A percentile compares a stretch with the other conserved stretches of the same genome.
phyloP scores from a whole-genome alignment of 2,329 filamentous ascomycete genomes.

The Talaromyces atroroseus region DNA sequence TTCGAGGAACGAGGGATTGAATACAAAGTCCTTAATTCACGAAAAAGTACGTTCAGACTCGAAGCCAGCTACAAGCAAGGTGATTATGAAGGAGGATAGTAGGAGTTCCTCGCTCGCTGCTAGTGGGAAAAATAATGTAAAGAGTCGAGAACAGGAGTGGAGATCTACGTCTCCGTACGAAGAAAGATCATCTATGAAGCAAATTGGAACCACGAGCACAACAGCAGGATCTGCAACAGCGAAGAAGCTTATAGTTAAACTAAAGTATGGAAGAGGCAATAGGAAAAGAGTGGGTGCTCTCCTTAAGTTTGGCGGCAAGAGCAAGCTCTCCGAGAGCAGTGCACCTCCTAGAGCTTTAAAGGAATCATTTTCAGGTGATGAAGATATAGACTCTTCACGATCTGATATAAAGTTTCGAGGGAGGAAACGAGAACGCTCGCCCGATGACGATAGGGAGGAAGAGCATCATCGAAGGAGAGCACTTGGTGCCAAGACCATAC shows the following conservation, averaged over 20 bases:
- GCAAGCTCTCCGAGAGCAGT: conserved; percentile 22
- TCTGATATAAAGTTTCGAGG: conserved; percentile 1
- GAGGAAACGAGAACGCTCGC: conserved; percentile 6
- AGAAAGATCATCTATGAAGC: conserved; percentile 15
- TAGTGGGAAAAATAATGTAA: conserved; percentile 11
- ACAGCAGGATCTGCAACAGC: neutral
- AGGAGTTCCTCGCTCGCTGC: conserved; percentile 13
- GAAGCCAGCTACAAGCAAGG: conserved; percentile 16
- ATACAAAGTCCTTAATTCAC: conserved; percentile 16
- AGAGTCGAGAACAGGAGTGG: conserved; percentile 5
- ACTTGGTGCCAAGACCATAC: conserved; percentile 7
- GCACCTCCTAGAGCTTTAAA: neutral
- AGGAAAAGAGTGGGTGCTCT: conserved; percentile 44
- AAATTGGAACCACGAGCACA: neutral
- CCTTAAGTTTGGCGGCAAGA: conserved; percentile 40
- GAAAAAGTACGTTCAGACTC: conserved; percentile 15
- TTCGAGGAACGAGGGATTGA: conserved; percentile 17
- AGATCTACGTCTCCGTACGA: conserved; percentile 11
- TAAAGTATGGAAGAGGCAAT: conserved; percentile 49
- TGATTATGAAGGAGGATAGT: conserved; percentile 14
- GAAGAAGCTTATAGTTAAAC: conserved; percentile 40
- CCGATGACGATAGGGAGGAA: neutral
- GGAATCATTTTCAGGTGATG: conserved; percentile 7
- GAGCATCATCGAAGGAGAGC: neutral
- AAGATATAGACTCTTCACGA: conserved; percentile 1